phyloP scores from a whole-genome alignment of 2,329 filamentous ascomycete species.

The Arthroderma uncinatum region DNA sequence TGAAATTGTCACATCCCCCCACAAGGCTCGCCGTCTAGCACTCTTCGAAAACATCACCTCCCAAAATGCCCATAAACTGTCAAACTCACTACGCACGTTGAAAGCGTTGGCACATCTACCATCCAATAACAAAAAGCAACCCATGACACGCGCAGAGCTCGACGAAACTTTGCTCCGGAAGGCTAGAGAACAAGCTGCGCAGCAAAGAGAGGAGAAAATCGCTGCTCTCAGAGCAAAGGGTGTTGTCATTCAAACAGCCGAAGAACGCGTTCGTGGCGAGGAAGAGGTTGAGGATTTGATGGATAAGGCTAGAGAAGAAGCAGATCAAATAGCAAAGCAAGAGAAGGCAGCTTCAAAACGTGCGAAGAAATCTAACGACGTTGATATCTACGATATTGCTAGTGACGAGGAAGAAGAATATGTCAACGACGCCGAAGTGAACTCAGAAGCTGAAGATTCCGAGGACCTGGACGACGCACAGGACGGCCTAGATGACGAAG shows the following conservation, averaged over 20 bases:
- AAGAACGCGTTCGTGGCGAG: constrained; percentile 74
- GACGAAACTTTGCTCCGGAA: constrained; percentile 56
- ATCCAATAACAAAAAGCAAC: constrained; percentile 40
- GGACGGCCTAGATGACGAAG: constrained; percentile 18
- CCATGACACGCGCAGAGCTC: constrained; percentile 60
- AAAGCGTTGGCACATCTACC: constrained; percentile 63
- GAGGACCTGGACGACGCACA: constrained; percentile 18
- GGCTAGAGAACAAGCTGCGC: constrained; percentile 67
- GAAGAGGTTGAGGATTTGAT: constrained; percentile 80
- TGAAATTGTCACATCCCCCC: constrained; percentile 47
- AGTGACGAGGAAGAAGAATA: constrained; percentile 44
- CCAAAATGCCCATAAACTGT: constrained; percentile 38
- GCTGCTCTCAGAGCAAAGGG: constrained; percentile 68
- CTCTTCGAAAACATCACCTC: constrained; percentile 59
- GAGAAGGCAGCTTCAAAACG: constrained; percentile 66
- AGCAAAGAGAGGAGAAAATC: constrained; percentile 65
- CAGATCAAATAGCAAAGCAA: constrained; percentile 61
- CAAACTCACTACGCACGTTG: constrained; percentile 54
- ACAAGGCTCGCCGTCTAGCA: constrained; percentile 35
- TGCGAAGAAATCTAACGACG: constrained; percentile 39
- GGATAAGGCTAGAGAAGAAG: constrained; percentile 71
- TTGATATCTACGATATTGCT: constrained; percentile 44
- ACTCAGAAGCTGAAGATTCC: constrained; percentile 23
- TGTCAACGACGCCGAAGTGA: constrained; percentile 29
- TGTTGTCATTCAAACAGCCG: constrained; percentile 67